phyloP scores from a whole-genome alignment of 176 grass and related monocot species.

The Melocanna baccifera region DNA sequence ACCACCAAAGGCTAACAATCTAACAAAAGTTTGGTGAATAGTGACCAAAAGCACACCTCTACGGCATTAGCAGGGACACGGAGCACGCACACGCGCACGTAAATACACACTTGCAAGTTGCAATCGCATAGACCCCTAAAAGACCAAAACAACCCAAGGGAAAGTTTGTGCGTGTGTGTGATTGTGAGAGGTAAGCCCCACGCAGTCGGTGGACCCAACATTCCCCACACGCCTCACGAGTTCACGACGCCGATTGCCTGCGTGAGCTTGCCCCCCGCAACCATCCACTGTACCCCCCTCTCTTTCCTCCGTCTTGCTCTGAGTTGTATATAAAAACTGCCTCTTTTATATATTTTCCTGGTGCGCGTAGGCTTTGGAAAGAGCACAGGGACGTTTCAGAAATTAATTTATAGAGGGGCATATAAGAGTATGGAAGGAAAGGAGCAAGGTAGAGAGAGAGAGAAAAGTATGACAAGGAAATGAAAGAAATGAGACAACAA shows the following conservation, averaged over 20 bases:
- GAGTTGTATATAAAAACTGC: constrained; percentile 46
- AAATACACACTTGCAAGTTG: background rate
- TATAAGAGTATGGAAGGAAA: constrained; percentile 43
- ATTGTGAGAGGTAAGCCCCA: constrained; percentile 40
- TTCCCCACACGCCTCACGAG: constrained; percentile 46
- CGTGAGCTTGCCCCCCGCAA: constrained; percentile 32
- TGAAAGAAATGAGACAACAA: constrained; percentile 79
- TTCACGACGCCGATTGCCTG: constrained; percentile 46
- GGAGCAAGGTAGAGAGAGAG: constrained; percentile 26
- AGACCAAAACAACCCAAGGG: constrained; percentile 35
- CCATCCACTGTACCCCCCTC: background rate
- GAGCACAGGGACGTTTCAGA: constrained; percentile 4
- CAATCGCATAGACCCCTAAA: constrained; percentile 16
- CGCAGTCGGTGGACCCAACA: constrained; percentile 51
- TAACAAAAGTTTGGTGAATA: constrained; percentile 30
- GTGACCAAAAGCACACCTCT: background rate
- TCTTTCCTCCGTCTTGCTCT: constrained; percentile 4
- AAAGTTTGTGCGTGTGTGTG: background rate
- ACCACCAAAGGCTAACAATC: background rate
- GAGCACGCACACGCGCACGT: background rate
- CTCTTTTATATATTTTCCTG: constrained; percentile 40
- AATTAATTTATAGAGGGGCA: constrained; percentile 34
- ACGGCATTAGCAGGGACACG: background rate
- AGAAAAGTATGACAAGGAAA: constrained; percentile 75
- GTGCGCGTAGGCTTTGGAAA: constrained; percentile 32